A percentile compares a stretch with the other conserved stretches of the same genome.
These are phyloP conservation scores for Croton setiger DNA, from an alignment of 441 rosid species.

Conservation along the genomic window DNA sequence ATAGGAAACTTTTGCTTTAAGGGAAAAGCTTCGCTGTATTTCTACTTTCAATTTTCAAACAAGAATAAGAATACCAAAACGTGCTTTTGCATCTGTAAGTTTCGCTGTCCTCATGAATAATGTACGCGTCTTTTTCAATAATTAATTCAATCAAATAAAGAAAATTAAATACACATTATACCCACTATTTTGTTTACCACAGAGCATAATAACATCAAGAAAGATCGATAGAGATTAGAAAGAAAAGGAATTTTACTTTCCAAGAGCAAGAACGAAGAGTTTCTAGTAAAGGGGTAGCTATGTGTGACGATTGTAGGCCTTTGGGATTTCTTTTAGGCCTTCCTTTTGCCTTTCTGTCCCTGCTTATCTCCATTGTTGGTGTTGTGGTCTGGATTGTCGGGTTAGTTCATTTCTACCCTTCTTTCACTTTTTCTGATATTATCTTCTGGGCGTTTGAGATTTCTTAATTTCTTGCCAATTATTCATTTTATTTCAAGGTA, in stretches of 20 bases:
- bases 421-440: neutral
- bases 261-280: too few species aligned
- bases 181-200: neutral
- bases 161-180: neutral
- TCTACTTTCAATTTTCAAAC: neutral
- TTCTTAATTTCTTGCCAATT: conserved; percentile 2
- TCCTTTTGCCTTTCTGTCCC: conserved; percentile 79
- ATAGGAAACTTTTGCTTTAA: neutral
- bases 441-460: conserved; percentile 13
- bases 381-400: conserved; percentile 80
- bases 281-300: neutral
- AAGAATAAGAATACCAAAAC: neutral
- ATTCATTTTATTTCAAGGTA: too few species aligned
- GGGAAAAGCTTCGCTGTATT: neutral
- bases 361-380: conserved; percentile 66
- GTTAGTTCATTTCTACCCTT: conserved; percentile 26
- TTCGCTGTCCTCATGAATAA: neutral
- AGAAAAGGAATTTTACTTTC: neutral
- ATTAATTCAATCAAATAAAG: neutral
- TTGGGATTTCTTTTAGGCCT: conserved; percentile 85
- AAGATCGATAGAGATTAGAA: neutral
- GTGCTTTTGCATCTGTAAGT: neutral
- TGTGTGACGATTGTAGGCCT: conserved; percentile 64
- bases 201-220: too few species aligned
- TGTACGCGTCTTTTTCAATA: neutral